These are phyloP conservation scores for Chalciporus piperatoides DNA, from an alignment of 1,284 basidiomycete genomes.

Conservation along the genomic window DNA sequence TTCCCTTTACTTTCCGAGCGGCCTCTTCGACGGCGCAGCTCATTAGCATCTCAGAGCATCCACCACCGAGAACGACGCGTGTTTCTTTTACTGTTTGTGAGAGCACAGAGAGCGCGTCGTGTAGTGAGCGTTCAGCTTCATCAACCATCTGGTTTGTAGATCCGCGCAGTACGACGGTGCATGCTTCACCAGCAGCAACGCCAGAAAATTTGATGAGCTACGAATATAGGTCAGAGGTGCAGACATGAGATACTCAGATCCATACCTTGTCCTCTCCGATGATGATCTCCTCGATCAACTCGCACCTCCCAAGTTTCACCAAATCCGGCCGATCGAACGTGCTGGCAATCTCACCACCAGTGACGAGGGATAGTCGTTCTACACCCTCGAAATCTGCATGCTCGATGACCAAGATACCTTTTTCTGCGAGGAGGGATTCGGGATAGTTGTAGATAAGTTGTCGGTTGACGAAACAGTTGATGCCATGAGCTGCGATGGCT, in stretches of 20 bases:
- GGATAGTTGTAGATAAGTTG: constrained; percentile 99
- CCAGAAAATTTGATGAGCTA: constrained; percentile 99
- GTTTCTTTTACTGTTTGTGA: constrained; percentile 99
- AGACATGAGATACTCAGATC: not conserved
- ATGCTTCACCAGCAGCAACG: constrained; percentile 97
- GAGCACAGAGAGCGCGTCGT: constrained; percentile 95
- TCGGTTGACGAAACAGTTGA: constrained; percentile 98
- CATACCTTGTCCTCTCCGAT: constrained; percentile 97
- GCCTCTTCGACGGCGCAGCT: constrained; percentile 90
- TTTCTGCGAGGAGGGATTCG: constrained; percentile 89
- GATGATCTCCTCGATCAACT: constrained; percentile 97
- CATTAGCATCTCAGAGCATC: constrained; percentile 99
- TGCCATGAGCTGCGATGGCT: constrained; percentile 90
- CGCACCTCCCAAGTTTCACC: constrained; percentile 92
- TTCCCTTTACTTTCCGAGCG: constrained; percentile 83
- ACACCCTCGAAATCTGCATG: constrained; percentile 99
- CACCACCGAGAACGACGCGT: constrained; percentile 89
- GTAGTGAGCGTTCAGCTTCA: constrained; percentile 96
- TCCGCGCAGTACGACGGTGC: constrained; percentile 95
- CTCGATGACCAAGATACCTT: constrained; percentile 95
- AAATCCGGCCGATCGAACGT: constrained; percentile 95
- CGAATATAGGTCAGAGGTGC: constrained; percentile 1
- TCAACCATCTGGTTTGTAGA: constrained; percentile 99
- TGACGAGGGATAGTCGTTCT: constrained; percentile 92
- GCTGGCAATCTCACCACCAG: constrained; percentile 95